A percentile compares a stretch with the other conserved stretches of the same genome.
These are phyloP conservation scores for Kurtzmaniella cleridarum DNA, from an alignment of 805 yeast species.

Conservation along the genomic window DNA sequence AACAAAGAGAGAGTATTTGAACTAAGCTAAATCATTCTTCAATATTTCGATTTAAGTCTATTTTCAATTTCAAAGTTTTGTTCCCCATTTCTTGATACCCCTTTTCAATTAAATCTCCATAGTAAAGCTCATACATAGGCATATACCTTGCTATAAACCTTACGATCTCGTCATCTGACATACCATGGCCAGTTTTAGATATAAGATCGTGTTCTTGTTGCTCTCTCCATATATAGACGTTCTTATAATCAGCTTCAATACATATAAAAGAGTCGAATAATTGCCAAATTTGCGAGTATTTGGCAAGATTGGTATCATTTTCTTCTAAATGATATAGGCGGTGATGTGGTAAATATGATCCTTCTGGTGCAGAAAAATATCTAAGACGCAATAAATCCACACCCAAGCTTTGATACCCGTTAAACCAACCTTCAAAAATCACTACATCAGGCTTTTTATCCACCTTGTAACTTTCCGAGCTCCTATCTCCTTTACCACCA, in stretches of 20 bases:
- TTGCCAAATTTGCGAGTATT: conserved; percentile 55
- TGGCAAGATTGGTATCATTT: conserved; percentile 48
- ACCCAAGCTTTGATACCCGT: conserved; percentile 52
- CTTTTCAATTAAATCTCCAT: conserved; percentile 34
- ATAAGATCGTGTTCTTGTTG: conserved; percentile 69
- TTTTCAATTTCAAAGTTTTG: conserved; percentile 22
- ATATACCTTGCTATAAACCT: conserved; percentile 76
- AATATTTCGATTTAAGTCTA: conserved; percentile 16
- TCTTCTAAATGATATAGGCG: conserved; percentile 22
- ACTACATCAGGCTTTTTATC: conserved; percentile 44
- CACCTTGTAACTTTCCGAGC: conserved; percentile 29
- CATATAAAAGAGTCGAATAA: conserved; percentile 56
- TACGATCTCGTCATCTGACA: conserved; percentile 68
- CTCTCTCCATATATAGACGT: conserved; percentile 74
- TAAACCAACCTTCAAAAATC: conserved; percentile 92
- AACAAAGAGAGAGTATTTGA: too few relatives aligned
- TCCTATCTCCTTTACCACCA: conserved; percentile 77
- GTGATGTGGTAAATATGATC: conserved; percentile 12
- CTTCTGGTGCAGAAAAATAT: conserved; percentile 7
- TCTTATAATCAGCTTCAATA: conserved; percentile 51
- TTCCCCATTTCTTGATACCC: conserved; percentile 18
- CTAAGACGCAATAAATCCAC: conserved; percentile 14
- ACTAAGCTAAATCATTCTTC: too few relatives aligned
- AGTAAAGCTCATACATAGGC: conserved; percentile 78
- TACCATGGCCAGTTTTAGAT: conserved; percentile 54